Evolutionary conservation across 768 basidiomycete genomes (phyloP), one percentile per base, ranked within the genome.

Genomic region (Lyophyllum shimeji): DNA sequence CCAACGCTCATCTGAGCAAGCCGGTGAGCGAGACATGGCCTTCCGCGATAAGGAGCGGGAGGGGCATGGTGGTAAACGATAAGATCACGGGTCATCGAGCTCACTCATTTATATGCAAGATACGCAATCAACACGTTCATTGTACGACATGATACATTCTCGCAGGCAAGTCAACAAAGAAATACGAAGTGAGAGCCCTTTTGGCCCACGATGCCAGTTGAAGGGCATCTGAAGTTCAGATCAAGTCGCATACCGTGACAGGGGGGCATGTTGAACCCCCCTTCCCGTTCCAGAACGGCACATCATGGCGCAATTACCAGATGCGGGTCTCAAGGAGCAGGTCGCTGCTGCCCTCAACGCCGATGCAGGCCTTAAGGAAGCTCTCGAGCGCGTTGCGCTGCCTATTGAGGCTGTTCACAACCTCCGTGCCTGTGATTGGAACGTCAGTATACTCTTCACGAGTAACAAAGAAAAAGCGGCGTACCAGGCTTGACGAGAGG

Each of bases 321-420:
- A 93, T 82, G 63, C 95, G 84, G 23, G 89, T 89, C 71, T 92
- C 86, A 15, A 96, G 82, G 66, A 98, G 75, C 65, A 98, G 76
- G 71, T 98, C 96, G 50, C 81, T 85, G 70, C 79, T 85, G 50
- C 84, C 81, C 72, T 96, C 93, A 42, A 97, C 73, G 24, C 94
- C 94, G 50, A 95, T 75, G 74, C 93, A 97, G 39, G 94, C 94
- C 82, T 95, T 96, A 67, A 97, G 79, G 86, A 96, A 97, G 40
- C 81, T 75, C 72, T 96, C 95, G 55, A 98, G 84, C 8, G 93
- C 96, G 58, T 94, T 92, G 68, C 96, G 87, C 80, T 99, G 96
- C 70, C 95, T 85, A 74, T 87, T 89, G 61, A 98, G 83, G 62
- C 88, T 90, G 84, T 99, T 99, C 74, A 98, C 89, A 63, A 98